These are phyloP conservation scores for Aspergillus sp. DNA, from an alignment of 2,329 filamentous ascomycete genomes.

Conservation along the genomic window DNA sequence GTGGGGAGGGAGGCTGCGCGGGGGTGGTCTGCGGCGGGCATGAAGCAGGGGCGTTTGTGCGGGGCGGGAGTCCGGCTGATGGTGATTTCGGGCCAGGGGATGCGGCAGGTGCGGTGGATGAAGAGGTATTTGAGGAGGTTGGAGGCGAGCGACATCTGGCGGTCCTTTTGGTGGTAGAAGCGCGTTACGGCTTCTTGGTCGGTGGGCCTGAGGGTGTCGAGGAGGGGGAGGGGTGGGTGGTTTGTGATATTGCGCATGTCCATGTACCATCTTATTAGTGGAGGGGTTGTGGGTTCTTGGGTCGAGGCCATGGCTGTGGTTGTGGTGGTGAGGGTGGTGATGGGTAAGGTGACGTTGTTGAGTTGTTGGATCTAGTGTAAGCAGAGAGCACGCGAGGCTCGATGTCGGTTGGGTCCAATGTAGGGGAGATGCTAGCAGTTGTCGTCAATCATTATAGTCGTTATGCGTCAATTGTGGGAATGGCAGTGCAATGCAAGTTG, in stretches of 20 bases:
- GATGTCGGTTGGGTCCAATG: no score
- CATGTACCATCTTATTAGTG: slow-evolving; percentile 43
- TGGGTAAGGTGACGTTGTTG: background rate
- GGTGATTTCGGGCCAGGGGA: slow-evolving; percentile 56
- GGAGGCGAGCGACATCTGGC: slow-evolving; percentile 60
- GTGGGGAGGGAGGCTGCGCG: slow-evolving; percentile 13
- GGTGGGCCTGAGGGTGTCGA: slow-evolving; percentile 39
- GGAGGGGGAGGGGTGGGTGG: slow-evolving; percentile 34
- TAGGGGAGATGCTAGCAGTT: no score
- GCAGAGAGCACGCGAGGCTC: background rate
- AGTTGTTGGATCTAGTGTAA: no score
- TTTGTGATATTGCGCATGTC: slow-evolving; percentile 37
- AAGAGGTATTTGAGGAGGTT: slow-evolving; percentile 61
- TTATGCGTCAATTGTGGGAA: background rate
- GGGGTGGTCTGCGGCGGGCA: slow-evolving; percentile 32
- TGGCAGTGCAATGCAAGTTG: background rate
- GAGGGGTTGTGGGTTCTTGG: background rate
- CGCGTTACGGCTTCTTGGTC: slow-evolving; percentile 51
- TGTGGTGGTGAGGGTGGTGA: background rate
- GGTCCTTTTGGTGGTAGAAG: slow-evolving; percentile 55
- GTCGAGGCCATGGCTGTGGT: background rate
- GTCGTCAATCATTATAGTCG: background rate
- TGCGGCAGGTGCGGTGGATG: slow-evolving; percentile 52
- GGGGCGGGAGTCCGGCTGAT: slow-evolving; percentile 52
- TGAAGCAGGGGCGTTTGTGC: slow-evolving; percentile 53